Evolutionary conservation across 2,329 filamentous ascomycete species (phyloP).

Genomic region (Sarocladium kiliense): DNA sequence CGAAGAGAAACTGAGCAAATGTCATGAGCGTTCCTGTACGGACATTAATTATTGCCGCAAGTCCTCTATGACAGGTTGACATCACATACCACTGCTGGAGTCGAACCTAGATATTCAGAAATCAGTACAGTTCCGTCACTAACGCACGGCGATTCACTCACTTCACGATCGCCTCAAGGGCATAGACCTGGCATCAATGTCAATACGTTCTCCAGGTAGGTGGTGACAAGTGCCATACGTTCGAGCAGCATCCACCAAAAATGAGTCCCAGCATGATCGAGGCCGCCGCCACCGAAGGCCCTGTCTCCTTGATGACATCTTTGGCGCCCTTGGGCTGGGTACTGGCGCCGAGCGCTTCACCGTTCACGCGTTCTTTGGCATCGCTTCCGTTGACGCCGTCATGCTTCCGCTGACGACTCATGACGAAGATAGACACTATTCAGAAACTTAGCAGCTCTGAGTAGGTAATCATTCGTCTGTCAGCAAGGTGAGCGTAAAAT

Average conservation of each 20-base stretch:
- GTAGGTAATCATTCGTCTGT: not conserved
- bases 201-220: not conserved
- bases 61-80: constrained; percentile 9
- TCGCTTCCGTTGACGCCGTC: not conserved
- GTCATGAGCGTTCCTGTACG: constrained; percentile 61
- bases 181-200: constrained; percentile 67
- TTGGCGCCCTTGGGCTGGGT: not conserved
- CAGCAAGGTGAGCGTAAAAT: too few relatives aligned
- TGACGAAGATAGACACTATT: not conserved
- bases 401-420: not conserved
- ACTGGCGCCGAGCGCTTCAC: not conserved
- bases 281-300: constrained; percentile 45
- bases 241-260: constrained; percentile 92
- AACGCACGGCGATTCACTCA: constrained; percentile 39
- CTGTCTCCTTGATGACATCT: constrained; percentile 13
- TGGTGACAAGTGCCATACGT: constrained; percentile 53
- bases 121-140: not conserved
- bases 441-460: not conserved
- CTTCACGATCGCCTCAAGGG: constrained; percentile 92
- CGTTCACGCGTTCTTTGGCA: not conserved
- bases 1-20: constrained; percentile 84
- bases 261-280: constrained; percentile 75
- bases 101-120: not conserved
- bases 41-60: not conserved
- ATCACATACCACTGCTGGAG: not conserved